Base-by-base conservation (phyloP, 129 eudicot genomes). In the Flaveria sonorensis region DNA sequence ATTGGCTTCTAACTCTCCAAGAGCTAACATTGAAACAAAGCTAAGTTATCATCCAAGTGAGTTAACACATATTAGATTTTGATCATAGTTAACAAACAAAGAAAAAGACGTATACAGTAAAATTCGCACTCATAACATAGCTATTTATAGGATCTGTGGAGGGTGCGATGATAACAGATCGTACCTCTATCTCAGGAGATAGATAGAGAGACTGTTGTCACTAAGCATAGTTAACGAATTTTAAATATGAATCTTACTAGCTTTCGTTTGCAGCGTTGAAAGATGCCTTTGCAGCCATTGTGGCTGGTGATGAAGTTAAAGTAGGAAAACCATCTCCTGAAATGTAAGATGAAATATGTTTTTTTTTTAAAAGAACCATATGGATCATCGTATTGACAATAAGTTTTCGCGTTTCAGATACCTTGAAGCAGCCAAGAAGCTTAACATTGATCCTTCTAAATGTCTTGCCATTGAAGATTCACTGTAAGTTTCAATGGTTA, bases 1-100 rank as follows among this genome's bases (percentile, higher is more conserved):
- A 50, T 83, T 95, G 87, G 97, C 99, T 71, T 95, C 99, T 20
- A 95, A 95, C 86, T 95, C 99, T 83, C 80, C 94, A 19, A 86
- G 82, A 83, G 80, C 36, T 36, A 82, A 84, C 83, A 82, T 91
- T 69, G 96, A 91, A 66, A 77, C 88, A 80, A 95, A 95, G 87
- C 75, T 95, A 20, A 91, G 90, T 71, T 78, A 70, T 83, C 99
- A 89, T 71, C 73, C 83, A 36, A 87, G 99, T 89, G 87, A 40
- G 81, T 81, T 68, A 20, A 47, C 69, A 52, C 3, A 36, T 40
- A 64, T 7, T 6, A 36, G 3, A 32, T 39, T 32, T 39, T 32
- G 14, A 53, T 80, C 62, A 30, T 61, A 11, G 15, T 68, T 73
- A 61, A 61, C 47, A 1, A 12, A 65, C 67, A 36, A 36, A 36